These are phyloP conservation scores for Amphibolis antarctica DNA, from an alignment of 106 monocot genomes.

Conservation along the genomic window DNA sequence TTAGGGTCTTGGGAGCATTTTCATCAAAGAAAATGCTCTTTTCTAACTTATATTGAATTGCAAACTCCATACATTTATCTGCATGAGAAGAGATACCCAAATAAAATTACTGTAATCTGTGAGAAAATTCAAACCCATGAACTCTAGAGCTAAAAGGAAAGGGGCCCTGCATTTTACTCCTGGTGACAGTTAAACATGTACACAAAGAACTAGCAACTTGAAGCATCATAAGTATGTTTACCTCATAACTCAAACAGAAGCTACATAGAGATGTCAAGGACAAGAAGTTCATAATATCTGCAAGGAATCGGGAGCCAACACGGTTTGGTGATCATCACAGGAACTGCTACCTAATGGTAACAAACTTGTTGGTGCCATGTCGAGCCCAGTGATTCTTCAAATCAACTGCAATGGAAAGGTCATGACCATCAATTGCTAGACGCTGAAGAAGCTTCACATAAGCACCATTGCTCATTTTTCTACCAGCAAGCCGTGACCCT, in stretches of 20 bases:
- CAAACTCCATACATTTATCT: too few species aligned
- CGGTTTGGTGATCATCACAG: not conserved
- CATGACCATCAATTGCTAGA: slow-evolving; percentile 35
- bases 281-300: not conserved
- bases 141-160: too few species aligned
- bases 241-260: not conserved
- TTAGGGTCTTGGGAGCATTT: too few species aligned
- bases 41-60: too few species aligned
- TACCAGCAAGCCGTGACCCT: slow-evolving; percentile 46
- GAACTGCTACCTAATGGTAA: slow-evolving; percentile 52
- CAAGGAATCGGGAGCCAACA: not conserved
- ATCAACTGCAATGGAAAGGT: slow-evolving; percentile 42
- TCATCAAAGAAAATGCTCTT: too few species aligned
- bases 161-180: too few species aligned
- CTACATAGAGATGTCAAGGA: not conserved
- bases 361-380: slow-evolving; percentile 64
- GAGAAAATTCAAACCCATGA: too few species aligned
- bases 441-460: slow-evolving; percentile 52
- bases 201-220: too few species aligned
- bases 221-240: not conserved
- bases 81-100: too few species aligned
- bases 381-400: slow-evolving; percentile 62
- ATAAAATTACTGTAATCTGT: too few species aligned
- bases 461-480: slow-evolving; percentile 74
- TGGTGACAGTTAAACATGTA: too few species aligned